Conservation (phyloP, 2,329 filamentous ascomycete genomes). For the Trichoderma cornu-damae region DNA sequence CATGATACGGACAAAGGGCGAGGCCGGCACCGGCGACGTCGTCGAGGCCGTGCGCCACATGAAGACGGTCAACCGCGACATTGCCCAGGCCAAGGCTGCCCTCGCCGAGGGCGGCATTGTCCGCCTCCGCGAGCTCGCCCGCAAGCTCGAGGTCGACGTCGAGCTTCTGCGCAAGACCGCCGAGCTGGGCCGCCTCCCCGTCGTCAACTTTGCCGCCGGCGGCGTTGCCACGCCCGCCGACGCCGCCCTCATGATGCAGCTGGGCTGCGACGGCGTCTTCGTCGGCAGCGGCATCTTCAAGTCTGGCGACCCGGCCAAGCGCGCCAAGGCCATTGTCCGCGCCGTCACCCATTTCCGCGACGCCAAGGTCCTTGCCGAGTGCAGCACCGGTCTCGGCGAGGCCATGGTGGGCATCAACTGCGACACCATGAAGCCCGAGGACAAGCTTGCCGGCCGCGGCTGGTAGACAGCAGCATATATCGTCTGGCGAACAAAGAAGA, state of each 20-base stretch:
- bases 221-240: slow-evolving; percentile 98
- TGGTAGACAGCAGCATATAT: slow-evolving; percentile 55
- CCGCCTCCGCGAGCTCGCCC: slow-evolving; percentile 64
- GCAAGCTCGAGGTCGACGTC: slow-evolving; percentile 74
- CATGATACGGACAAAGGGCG: slow-evolving; percentile 98
- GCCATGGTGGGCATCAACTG: slow-evolving; percentile 97
- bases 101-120: slow-evolving; percentile 51
- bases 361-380: slow-evolving; percentile 76
- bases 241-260: slow-evolving; percentile 95
- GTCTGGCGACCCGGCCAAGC: slow-evolving; percentile 81
- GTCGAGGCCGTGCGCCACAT: slow-evolving; percentile 96
- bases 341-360: slow-evolving; percentile 90
- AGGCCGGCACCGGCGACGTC: slow-evolving; percentile 94
- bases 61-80: slow-evolving; percentile 80
- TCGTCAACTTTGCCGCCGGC: slow-evolving; percentile 98
- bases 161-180: slow-evolving; percentile 80
- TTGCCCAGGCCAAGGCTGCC: slow-evolving; percentile 72
- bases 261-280: slow-evolving; percentile 96
- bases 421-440: slow-evolving; percentile 65
- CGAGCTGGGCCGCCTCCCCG: slow-evolving; percentile 78
- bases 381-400: slow-evolving; percentile 86
- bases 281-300: slow-evolving; percentile 98
- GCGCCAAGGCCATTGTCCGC: slow-evolving; percentile 90
- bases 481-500: neutral
- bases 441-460: slow-evolving; percentile 80